Base-by-base conservation (phyloP, 2,329 filamentous ascomycete species). In the Blumeria hordei region DNA sequence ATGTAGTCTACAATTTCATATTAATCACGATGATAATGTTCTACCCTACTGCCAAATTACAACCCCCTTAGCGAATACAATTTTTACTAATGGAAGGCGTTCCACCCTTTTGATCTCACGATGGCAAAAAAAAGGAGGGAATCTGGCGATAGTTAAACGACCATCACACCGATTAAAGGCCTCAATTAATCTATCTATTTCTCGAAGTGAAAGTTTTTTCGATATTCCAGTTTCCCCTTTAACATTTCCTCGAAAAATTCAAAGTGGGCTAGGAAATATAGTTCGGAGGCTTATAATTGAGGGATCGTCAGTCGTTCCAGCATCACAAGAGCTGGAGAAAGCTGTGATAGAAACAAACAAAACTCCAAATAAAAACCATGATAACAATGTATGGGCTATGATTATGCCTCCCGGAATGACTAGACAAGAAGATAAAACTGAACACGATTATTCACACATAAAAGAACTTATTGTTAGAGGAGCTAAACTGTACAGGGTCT, bases 211-310 rank as follows among this genome's bases (percentile, higher is more conserved):
- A n/a, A 9, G 2, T 18, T 55, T 55, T 32, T 28, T 28, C 21
- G 45, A 59, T 55, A 39, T 66, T 67, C 71, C 81, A 0, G 67
- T 88, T 3, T 66, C 80, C 10, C 77, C 82, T 0, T 65, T 88
- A 37, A 85, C 82, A 0, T 65, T 68, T 6, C 73, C 81, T 14
- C 75, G 83, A 16, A 69, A 68, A 50, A 78, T 92, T 37, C 68
- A 73, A 0, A 74, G 76, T 39, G 78, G 79, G 37, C 77, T 88
- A 62, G 86, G 86, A 3, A 93, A 93, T 66, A 90, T 93, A 55
- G 71, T 92, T 21, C 77, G 81, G 35, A 74, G 76, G 44, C 64
- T 88, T 9, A 69, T 76, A 14, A 68, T 74, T 16, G 60, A 60
- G 11, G 60, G 64, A 28, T 71, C 69, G 4, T 64, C 68, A 35